These are phyloP conservation scores for Acanthamoeba sp. DNA, from an alignment of 208 protist genomes.

Conservation along the genomic window DNA sequence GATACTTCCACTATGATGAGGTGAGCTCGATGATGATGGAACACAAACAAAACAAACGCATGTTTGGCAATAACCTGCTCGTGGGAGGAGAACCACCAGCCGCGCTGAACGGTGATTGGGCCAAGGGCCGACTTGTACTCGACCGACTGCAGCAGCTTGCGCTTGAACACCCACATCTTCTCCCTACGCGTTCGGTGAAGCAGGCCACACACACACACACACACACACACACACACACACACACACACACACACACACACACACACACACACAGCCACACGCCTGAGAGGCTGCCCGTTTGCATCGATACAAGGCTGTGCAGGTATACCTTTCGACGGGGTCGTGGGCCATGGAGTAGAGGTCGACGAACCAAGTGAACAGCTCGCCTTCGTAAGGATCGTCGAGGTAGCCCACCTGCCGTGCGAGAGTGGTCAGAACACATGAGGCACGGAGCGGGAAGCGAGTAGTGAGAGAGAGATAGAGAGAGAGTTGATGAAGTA, in stretches of 20 bases:
- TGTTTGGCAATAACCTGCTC: slow-evolving; percentile 49
- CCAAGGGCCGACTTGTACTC: slow-evolving; percentile 56
- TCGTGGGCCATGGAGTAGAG: slow-evolving; percentile 72
- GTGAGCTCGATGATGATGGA: background rate
- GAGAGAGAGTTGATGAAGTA: background rate
- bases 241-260: too few species aligned
- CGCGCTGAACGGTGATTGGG: slow-evolving; percentile 79
- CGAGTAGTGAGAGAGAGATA: background rate
- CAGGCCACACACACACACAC: background rate
- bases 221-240: background rate
- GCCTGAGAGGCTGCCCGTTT: too few species aligned
- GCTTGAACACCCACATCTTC: slow-evolving; percentile 84
- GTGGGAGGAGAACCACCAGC: slow-evolving; percentile 85
- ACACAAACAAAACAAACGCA: background rate
- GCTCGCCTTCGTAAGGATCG: slow-evolving; percentile 81
- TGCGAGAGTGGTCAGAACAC: too few species aligned
- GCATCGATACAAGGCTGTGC: too few species aligned
- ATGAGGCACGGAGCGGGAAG: too few species aligned
- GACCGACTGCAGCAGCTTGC: slow-evolving; percentile 69
- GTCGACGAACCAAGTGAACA: slow-evolving; percentile 83
- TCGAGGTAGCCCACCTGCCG: slow-evolving; percentile 73
- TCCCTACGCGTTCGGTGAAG: slow-evolving; percentile 45
- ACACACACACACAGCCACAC: too few species aligned
- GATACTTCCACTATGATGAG: slow-evolving; percentile 83
- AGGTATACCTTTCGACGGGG: slow-evolving; percentile 13